A percentile compares a stretch with the other conserved stretches of the same genome.
These are phyloP conservation scores for Phellopilus nigrolimitatus DNA, from an alignment of 1,284 basidiomycete genomes.

Conservation along the genomic window DNA sequence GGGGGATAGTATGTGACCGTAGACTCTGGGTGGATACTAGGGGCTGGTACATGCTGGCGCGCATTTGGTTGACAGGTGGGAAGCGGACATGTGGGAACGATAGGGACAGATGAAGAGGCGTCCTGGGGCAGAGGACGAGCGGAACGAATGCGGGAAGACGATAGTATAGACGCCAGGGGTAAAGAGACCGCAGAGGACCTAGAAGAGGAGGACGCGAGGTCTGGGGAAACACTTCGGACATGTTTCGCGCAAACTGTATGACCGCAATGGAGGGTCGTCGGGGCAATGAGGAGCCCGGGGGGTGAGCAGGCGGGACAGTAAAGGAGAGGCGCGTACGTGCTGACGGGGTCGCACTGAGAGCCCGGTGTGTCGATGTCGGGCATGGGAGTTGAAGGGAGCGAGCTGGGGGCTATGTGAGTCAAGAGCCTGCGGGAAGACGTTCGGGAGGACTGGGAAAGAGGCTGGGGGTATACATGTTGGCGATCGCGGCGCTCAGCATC, in stretches of 20 bases:
- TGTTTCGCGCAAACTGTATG: conserved; percentile 48
- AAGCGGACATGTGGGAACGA: conserved; percentile 32
- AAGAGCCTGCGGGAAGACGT: not conserved
- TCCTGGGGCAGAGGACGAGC: conserved; percentile 7
- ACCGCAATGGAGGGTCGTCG: conserved; percentile 52
- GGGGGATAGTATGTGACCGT: conserved; percentile 30
- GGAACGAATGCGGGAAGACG: conserved; percentile 20
- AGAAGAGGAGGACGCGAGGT: conserved; percentile 27
- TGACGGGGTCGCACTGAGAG: not conserved
- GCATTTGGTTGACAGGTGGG: conserved; percentile 29
- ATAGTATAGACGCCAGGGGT: conserved; percentile 18
- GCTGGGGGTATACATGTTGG: no score
- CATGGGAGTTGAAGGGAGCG: not conserved
- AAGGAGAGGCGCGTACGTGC: conserved; percentile 26
- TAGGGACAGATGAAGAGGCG: conserved; percentile 21
- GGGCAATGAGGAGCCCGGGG: conserved; percentile 33
- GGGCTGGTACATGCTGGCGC: conserved; percentile 19
- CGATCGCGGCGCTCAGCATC: no score
- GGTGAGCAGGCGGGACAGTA: conserved; percentile 40
- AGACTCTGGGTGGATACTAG: conserved; percentile 33
- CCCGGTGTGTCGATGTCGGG: not conserved
- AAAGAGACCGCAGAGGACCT: conserved; percentile 27
- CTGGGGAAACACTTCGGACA: conserved; percentile 26
- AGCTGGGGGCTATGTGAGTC: not conserved
- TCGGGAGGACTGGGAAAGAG: no score